These are phyloP conservation scores for Penicillium cataractarum DNA, from an alignment of 495 filamentous ascomycete species.

Conservation along the genomic window DNA sequence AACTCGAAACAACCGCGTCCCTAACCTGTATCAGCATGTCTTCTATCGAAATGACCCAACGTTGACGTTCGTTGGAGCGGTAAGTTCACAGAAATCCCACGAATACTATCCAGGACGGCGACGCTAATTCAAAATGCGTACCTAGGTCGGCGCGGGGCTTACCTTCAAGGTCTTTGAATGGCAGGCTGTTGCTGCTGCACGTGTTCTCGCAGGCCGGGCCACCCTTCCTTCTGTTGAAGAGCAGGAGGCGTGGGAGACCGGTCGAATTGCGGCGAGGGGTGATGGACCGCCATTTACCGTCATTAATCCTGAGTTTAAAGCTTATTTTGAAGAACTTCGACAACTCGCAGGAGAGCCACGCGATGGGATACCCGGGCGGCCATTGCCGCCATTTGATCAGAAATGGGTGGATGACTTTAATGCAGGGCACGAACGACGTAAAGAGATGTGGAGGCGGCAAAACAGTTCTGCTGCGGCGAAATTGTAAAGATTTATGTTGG, in stretches of 20 bases:
- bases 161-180: conserved; percentile 64
- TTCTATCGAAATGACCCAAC: conserved; percentile 50
- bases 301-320: conserved; percentile 56
- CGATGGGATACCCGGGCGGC: conserved; percentile 37
- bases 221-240: conserved; percentile 44
- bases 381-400: conserved; percentile 49
- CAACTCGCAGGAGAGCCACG: conserved; percentile 49
- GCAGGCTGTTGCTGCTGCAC: conserved; percentile 61
- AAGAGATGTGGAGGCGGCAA: conserved; percentile 51
- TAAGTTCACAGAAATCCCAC: conserved; percentile 40
- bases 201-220: conserved; percentile 56
- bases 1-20: conserved; percentile 56
- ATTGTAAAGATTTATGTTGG: background rate
- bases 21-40: conserved; percentile 59
- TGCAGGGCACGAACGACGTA: conserved; percentile 51
- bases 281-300: conserved; percentile 54
- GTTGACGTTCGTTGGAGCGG: conserved; percentile 43
- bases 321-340: conserved; percentile 57
- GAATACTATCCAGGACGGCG: background rate
- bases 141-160: conserved; percentile 57
- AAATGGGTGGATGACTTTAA: conserved; percentile 54
- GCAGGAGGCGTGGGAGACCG: conserved; percentile 55
- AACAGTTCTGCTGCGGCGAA: conserved; percentile 37
- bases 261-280: conserved; percentile 51
- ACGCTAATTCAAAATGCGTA: conserved; percentile 36